Evolutionary conservation across 75 land plant genomes (phyloP), one percentile per base, ranked within the genome.

Genomic region (Selaginella tamariscina): DNA sequence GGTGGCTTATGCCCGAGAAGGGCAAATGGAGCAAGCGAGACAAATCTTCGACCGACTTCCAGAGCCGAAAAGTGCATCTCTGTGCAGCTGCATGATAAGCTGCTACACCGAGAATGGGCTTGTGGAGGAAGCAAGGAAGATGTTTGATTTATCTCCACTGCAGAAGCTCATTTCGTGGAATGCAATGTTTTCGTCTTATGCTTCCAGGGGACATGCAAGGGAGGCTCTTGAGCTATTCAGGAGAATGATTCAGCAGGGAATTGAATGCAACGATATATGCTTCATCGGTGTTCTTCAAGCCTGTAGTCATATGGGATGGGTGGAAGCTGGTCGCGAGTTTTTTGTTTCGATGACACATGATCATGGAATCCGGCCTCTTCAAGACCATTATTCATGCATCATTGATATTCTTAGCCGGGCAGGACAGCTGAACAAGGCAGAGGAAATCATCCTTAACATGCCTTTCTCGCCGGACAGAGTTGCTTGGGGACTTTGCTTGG

Each of bases 401-500:
- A 73, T 83, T 13, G 72, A 83, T 74, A 77, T 80, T 55, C 71
- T 83, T 30, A 77, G 82, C 30, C 77, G 80, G 1, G 54, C 77
- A 31, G 85, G 85, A 0, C 28, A 32, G 55, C 67, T 83, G 2
- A 56, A 26, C 1, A 79, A 77, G 62, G 85, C 85, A 1, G 73
- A 74, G 49, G 65, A 74, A 55, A 63, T 83, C 30, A 68, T 83
- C 0, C 15, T 44, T 13, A 29, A 65, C 2, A 79, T 82, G 82
- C 84, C 84, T n/a, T 59, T 79, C 63, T 57, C 70, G 64, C 71
- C 79, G 24, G 84, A 82, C 56, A 31, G 32, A 21, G 64, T 76
- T 62, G 60, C 70, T n/a, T 79, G 81, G 82, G 75, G 73, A 49
- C 82, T 55, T 78, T 84, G 56, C 75, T 84, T 23, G 80, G 78